These are phyloP conservation scores for Yamadazyma conglobata DNA, from an alignment of 1,139 yeast genomes.

Conservation along the genomic window DNA sequence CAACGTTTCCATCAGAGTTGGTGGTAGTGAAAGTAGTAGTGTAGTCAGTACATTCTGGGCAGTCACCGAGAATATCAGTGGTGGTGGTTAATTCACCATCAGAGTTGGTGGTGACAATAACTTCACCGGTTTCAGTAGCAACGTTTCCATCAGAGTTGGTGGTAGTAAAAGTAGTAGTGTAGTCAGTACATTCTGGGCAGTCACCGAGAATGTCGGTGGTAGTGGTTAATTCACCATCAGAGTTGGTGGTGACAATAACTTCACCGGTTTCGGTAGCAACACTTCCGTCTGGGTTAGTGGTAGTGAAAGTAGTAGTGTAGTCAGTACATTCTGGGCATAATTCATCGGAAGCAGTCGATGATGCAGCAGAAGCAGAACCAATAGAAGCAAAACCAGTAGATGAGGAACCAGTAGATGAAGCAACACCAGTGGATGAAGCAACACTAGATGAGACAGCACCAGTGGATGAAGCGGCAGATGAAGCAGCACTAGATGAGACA, in stretches of 20 bases:
- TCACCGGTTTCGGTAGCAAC: constrained; percentile 6
- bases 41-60: constrained; percentile 15
- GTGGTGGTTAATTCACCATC: constrained; percentile 27
- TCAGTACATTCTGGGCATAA: constrained; percentile 12
- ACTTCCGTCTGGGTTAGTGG: constrained; percentile 7
- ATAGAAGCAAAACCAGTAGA: constrained; percentile 6
- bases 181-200: constrained; percentile 14
- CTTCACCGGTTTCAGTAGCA: constrained; percentile 24
- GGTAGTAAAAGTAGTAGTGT: constrained; percentile 17
- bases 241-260: constrained; percentile 10
- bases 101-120: constrained; percentile 49
- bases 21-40: constrained; percentile 17
- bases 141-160: constrained; percentile 20
- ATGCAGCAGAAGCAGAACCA: constrained; percentile 3
- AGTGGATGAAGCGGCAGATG: constrained; percentile 3
- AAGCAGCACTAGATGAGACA: constrained; percentile 16
- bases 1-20: constrained; percentile 6
- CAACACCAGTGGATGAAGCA: constrained; percentile 5
- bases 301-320: constrained; percentile 8
- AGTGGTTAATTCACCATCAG: constrained; percentile 14
- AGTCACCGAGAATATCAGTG: constrained; percentile 11
- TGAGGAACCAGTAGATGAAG: constrained; percentile 4
- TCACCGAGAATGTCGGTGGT: constrained; percentile 12
- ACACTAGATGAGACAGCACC: constrained; percentile 4
- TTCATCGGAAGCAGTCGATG: constrained; percentile 4